These are phyloP conservation scores for Starmerella asiatica DNA, from an alignment of 805 yeast species.

Conservation along the genomic window DNA sequence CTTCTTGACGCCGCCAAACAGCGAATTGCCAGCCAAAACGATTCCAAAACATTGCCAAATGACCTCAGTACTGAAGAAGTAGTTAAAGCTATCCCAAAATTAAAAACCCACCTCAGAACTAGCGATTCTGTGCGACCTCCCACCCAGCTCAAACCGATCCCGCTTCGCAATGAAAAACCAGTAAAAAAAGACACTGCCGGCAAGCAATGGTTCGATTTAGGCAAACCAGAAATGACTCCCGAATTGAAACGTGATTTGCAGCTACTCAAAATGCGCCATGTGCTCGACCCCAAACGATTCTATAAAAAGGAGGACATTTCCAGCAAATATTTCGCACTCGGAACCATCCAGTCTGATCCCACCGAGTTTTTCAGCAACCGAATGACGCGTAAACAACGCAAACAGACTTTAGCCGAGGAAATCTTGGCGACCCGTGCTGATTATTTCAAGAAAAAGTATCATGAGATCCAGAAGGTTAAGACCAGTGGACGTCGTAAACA, in stretches of 20 bases:
- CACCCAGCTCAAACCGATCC: conserved; percentile 13
- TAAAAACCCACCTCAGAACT: conserved; percentile 5
- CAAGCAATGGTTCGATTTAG: conserved; percentile 66
- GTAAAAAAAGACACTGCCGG: conserved; percentile 34
- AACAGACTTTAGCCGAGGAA: conserved; percentile 68
- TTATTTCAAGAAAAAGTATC: conserved; percentile 75
- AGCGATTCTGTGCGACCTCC: not conserved
- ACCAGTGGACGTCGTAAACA: conserved; percentile 53
- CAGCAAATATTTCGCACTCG: conserved; percentile 75
- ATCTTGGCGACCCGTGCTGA: conserved; percentile 45
- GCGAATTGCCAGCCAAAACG: not conserved
- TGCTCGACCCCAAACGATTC: conserved; percentile 88
- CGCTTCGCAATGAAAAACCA: conserved; percentile 21
- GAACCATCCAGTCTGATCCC: conserved; percentile 73
- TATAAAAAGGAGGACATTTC: conserved; percentile 62
- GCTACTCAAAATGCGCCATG: conserved; percentile 73
- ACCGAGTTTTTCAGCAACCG: conserved; percentile 63
- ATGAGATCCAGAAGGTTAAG: conserved; percentile 57
- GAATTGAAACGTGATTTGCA: conserved; percentile 62
- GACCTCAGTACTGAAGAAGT: conserved; percentile 23
- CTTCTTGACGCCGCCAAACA: conserved; percentile 14
- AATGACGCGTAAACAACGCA: conserved; percentile 56
- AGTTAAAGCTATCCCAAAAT: conserved; percentile 15
- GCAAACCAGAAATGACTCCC: conserved; percentile 60
- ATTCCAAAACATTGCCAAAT: conserved; percentile 4